Evolutionary conservation across 345 rosid genomes (phyloP), one percentile per base, ranked within the genome.

Genomic region (Aquilaria yunnanensis): DNA sequence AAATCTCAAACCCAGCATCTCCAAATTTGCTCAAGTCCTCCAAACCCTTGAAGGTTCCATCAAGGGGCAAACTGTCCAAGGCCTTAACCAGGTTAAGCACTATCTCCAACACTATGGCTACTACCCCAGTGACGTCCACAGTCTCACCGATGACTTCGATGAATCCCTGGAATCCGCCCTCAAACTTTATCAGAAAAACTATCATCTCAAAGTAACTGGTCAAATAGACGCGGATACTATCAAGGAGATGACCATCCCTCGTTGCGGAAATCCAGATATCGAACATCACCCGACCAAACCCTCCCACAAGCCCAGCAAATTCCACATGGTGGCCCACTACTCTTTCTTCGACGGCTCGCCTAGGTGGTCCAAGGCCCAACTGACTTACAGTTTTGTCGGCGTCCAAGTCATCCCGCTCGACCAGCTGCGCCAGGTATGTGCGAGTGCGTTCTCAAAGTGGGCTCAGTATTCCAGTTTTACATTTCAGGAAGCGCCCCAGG

Each of bases 361-460:
- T 1, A 70, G 23, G 47, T 77, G 84, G 84, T 45, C 60, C 16
- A 66, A 73, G 66, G 33, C 32, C 47, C 48, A 33, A 6, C 76
- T 83, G 34, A 69, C 77, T 34, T 77, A 73, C 9, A 34, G 74
- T 52, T 12, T 71, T 73, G 13, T 50, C 31, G 10, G 49, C 64
- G 0, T 63, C 67, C 5, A 75, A 70, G 31, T 33, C 49, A 14
- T 14, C 0, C 6, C 75, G 13, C 0, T 75, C 61, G 47, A 29
- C 30, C 0, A 1, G 0, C 0, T 66, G 72, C 0, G 72, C 69
- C 7, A 34, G 41, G 41, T 34, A 3, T 34, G 41, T 34, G 50
- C 32, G 0, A 54, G 13, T 12, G 87, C 84, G 10, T 70, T 72
- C 16, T 1, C 8, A 12, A 56, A 49, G 54, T 80, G 83, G 85